Percentiles rank a stretch among this genome's conserved stretches.
Conservation (phyloP, 176 grass and related monocot genomes). For the Melocanna baccifera region DNA sequence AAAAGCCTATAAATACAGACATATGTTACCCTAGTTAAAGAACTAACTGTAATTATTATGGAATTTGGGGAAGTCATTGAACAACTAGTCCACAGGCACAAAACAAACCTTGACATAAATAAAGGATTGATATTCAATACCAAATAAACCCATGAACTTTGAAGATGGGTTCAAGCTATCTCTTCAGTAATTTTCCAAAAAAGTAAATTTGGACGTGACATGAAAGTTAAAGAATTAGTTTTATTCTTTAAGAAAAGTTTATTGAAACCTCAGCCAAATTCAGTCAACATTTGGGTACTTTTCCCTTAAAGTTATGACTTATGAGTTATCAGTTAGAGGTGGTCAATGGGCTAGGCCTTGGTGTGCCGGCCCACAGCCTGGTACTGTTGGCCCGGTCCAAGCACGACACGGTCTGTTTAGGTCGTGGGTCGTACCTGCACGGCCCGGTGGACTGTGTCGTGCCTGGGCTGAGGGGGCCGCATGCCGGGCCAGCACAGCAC, state of each 20-base stretch:
- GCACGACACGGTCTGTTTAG: too few relatives aligned
- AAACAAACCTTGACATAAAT: neutral
- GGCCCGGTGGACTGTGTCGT: too few relatives aligned
- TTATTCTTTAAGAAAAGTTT: neutral
- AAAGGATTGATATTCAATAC: neutral
- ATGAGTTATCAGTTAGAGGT: too few relatives aligned
- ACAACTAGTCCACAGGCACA: neutral
- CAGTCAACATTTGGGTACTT: neutral
- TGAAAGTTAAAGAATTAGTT: neutral
- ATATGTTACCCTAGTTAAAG: neutral
- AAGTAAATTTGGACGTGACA: neutral
- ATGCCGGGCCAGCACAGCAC: too few relatives aligned
- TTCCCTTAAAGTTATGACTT: neutral
- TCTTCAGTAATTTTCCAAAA: neutral
- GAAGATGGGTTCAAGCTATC: neutral
- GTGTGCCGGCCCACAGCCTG: too few relatives aligned
- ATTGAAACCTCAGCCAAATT: neutral
- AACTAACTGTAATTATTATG: neutral
- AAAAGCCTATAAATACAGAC: neutral
- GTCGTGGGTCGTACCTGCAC: too few relatives aligned
- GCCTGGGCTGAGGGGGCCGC: too few relatives aligned
- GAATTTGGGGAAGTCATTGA: neutral
- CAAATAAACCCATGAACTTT: neutral
- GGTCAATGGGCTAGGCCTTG: too few relatives aligned
- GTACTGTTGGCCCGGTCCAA: too few relatives aligned